Evolutionary conservation across 805 yeast genomes (phyloP), one percentile per base, ranked within the genome.

Genomic region (Phaffomyces opuntiae): DNA sequence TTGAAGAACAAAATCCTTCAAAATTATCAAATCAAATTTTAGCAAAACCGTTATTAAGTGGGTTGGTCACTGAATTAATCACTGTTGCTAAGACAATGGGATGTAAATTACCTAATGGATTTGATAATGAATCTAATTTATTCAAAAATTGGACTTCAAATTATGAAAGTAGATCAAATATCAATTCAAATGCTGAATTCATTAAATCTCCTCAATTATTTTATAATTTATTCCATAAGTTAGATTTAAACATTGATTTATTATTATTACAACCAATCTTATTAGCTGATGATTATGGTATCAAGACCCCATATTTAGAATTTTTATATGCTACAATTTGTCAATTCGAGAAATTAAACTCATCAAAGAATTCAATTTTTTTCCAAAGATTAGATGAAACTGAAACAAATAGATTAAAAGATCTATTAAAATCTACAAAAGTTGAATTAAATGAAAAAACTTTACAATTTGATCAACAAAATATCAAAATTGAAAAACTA

Each of bases 281-380:
- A 45, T 70, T 89, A 47, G 96, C 93, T n/a, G 96, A 89, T 66
- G 96, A 89, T 60, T 77, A 78, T 59, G 81, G 83, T 41, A 81
- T 88, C 45, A 83, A 84, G 61, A 87, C 96, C 0, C 96, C 97
- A 2, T 90, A 90, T 61, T 70, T 90, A 61, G 97, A 90, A 66
- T 87, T 87, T 54, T 67, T 87, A 47, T 90, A 87, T 61, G 88
- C 96, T 3, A 75, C 81, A 44, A 68, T 84, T 70, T 80, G 86
- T 51, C 90, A 84, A 60, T 74, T 70, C 44, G 73, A 67, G 25
- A 49, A 63, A 39, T 49, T 60, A 44, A 66, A 67, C 50, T 53
- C 47, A 9, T 17, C 45, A 9, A 29, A 37, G 1, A 32, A 39
- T 21, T 62, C 50, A 36, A 53, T 50, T 17, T 48, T 47, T 50